These are phyloP conservation scores for Pythium phragmiticola DNA, from an alignment of 352 stramenopile genomes.

Conservation along the genomic window DNA sequence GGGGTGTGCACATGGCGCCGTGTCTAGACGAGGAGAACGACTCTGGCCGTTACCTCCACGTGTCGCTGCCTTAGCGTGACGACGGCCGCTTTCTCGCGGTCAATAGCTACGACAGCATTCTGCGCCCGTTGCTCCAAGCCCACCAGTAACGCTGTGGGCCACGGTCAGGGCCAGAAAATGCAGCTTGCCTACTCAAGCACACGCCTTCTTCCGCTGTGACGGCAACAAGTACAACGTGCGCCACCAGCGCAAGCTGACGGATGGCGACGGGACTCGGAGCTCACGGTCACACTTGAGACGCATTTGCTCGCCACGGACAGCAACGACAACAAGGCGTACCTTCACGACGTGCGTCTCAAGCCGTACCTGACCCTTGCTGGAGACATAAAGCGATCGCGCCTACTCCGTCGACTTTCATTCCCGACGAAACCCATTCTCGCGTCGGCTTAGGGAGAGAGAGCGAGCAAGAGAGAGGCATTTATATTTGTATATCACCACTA, in stretches of 20 bases:
- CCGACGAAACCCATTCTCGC: slow-evolving; percentile 82
- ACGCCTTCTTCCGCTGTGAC: slow-evolving; percentile 84
- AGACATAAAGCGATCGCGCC: slow-evolving; percentile 84
- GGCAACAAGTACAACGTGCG: slow-evolving; percentile 85
- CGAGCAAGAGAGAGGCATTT: no score
- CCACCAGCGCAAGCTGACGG: slow-evolving; percentile 68
- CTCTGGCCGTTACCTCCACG: slow-evolving; percentile 68
- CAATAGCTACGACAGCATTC: slow-evolving; percentile 90
- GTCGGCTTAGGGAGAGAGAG: slow-evolving; percentile 50
- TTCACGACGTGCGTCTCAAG: slow-evolving; percentile 80
- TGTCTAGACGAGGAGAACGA: slow-evolving; percentile 83
- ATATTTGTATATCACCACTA: slow-evolving; percentile 15
- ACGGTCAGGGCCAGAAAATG: slow-evolving; percentile 50
- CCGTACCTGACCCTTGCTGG: slow-evolving; percentile 78
- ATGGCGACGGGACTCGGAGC: slow-evolving; percentile 56
- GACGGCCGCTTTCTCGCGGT: slow-evolving; percentile 80
- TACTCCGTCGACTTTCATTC: slow-evolving; percentile 87
- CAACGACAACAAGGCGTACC: slow-evolving; percentile 85
- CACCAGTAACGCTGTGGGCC: slow-evolving; percentile 65
- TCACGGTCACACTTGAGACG: slow-evolving; percentile 46
- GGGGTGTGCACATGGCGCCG: slow-evolving; percentile 80
- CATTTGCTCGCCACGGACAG: slow-evolving; percentile 83
- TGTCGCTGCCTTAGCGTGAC: slow-evolving; percentile 54
- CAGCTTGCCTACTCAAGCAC: slow-evolving; percentile 85
- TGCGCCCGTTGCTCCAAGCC: slow-evolving; percentile 78